These are phyloP conservation scores for Silybum marianum DNA, from an alignment of 129 eudicot genomes.

Conservation along the genomic window DNA sequence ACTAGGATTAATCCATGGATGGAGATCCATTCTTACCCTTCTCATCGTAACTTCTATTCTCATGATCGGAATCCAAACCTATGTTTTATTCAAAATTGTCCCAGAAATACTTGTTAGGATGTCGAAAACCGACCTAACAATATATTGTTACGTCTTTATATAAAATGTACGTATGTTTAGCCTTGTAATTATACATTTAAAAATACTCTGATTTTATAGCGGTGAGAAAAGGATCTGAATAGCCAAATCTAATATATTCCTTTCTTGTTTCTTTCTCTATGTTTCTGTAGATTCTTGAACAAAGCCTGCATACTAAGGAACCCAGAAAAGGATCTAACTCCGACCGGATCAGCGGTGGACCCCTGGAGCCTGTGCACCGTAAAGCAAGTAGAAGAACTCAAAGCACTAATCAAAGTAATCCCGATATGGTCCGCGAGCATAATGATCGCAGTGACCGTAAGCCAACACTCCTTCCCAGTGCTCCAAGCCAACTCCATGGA, in stretches of 20 bases:
- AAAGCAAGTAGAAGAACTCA: constrained; percentile 69
- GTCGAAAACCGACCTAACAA: no score
- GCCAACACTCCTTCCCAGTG: constrained; percentile 61
- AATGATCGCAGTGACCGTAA: constrained; percentile 50
- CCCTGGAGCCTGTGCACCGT: constrained; percentile 65
- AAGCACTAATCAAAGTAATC: constrained; percentile 64
- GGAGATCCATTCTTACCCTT: no score
- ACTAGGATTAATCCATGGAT: no score
- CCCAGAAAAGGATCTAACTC: constrained; percentile 42
- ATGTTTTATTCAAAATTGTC: no score
- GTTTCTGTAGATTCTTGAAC: constrained; percentile 53
- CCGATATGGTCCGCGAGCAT: constrained; percentile 89
- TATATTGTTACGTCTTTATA: no score
- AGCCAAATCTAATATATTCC: not conserved
- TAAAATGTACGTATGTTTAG: no score
- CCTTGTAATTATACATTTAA: no score
- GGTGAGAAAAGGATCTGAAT: not conserved
- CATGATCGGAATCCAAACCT: no score
- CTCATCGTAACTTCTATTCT: no score
- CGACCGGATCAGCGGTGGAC: constrained; percentile 34
- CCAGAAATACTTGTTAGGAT: no score
- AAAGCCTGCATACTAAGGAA: constrained; percentile 64
- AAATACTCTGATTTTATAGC: not conserved
- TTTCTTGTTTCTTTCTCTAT: constrained; percentile 13
- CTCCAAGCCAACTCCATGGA: constrained; percentile 76